Base-by-base conservation (phyloP, 2,329 filamentous ascomycete genomes). In the Ciborinia camelliae region DNA sequence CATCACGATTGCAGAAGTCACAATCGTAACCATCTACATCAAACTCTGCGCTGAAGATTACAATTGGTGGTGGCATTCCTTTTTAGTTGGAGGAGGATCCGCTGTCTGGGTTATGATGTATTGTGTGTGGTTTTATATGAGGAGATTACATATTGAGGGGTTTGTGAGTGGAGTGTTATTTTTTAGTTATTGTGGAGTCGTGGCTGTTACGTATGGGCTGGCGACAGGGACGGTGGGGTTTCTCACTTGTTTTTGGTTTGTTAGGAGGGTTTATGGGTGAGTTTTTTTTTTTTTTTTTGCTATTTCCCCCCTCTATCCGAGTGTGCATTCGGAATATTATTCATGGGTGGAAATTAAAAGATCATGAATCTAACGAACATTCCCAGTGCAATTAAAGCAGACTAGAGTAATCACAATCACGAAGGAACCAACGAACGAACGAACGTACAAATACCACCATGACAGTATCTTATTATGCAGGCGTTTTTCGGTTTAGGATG, bases 51-150 rank as follows among this genome's bases (percentile, higher is more conserved):
- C 86, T 1, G 92, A 96, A 82, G 92, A 96, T 76, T 89, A 95
- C 77, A 85, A 91, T 75, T 96, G 92, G 92, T 95, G 90, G 90
- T 96, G 91, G 91, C 90, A 91, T 75, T 91, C 89, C 60, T 95
- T 96, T 79, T 78, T 91, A 57, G 85, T 92, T 10, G 92, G 92
- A 52, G 89, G 88, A 55, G 86, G 88, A 70, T 91, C 88, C 70
- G 85, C 89, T 8, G 76, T 91, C 66, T 96, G 91, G 91, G 85
- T 96, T 45, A 95, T 94, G 74, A 75, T 85, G 45, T 96, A 95
- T 79, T 91, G 90, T 75, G 80, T 88, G 58, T 96, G 90, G 88
- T 96, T 94, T 79, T 96, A 91, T 77, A 83, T 87, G 71, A 86
- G 86, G 69, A 91, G 90, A 76, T 81, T 96, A 64, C 89, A 93